Conservation (phyloP, 2,329 filamentous ascomycete species). For the Monosporascus sp. region DNA sequence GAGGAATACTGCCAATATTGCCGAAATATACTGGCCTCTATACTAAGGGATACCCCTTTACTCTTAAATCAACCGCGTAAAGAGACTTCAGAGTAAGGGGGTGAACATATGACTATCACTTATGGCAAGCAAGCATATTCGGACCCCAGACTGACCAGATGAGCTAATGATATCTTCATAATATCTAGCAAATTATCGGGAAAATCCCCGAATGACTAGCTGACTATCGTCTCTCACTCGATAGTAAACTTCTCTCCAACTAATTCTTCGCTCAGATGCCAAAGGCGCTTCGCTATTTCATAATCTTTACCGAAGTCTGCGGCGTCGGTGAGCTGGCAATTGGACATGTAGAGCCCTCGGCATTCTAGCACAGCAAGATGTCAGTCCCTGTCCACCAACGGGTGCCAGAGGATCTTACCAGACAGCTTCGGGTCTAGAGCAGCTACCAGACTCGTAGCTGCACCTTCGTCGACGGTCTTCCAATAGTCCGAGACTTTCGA, state of each 20-base stretch:
- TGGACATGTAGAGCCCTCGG: conserved; percentile 31
- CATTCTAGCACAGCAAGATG: conserved; percentile 13
- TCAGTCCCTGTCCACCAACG: not conserved
- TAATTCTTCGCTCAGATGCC: conserved; percentile 36
- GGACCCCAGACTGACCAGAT: no score
- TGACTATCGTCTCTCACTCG: conserved; percentile 1
- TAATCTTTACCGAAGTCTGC: conserved; percentile 23
- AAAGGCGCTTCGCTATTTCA: conserved; percentile 31
- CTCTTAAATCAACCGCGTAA: not conserved
- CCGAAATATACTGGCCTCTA: no score
- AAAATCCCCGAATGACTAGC: not conserved
- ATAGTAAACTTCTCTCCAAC: conserved; percentile 31
- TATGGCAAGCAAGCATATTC: no score
- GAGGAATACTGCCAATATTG: no score
- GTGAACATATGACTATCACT: no score
- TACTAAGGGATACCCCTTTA: not conserved
- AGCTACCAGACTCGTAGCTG: conserved; percentile 30
- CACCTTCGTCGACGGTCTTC: conserved; percentile 28
- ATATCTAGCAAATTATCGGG: not conserved
- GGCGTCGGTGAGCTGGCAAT: conserved; percentile 31
- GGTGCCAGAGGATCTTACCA: conserved; percentile 11
- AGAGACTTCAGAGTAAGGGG: not conserved
- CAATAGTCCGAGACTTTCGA: conserved; percentile 22
- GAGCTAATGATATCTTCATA: not conserved
- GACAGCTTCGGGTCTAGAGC: conserved; percentile 29